These are phyloP conservation scores for Thuja plicata DNA, from an alignment of 83 land plant genomes.

Conservation along the genomic window DNA sequence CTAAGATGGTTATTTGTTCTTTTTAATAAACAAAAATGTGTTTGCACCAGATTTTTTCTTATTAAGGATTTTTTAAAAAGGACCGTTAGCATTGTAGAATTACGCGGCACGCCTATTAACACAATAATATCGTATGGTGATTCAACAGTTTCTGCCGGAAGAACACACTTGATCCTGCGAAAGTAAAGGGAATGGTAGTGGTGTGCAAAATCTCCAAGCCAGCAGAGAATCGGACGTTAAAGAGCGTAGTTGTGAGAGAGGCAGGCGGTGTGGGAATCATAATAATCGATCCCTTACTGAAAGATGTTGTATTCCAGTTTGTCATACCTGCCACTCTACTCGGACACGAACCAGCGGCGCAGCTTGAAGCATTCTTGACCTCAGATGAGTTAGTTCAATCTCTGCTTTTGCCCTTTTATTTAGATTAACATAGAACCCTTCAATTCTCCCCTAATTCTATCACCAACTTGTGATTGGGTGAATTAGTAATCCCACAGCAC, in stretches of 20 bases:
- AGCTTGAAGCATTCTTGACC: constrained; percentile 27
- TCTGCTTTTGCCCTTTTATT: neutral
- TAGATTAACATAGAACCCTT: too few species aligned
- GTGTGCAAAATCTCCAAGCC: constrained; percentile 25
- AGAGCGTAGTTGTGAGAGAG: constrained; percentile 19
- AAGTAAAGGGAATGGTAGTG: constrained; percentile 41
- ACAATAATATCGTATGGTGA: neutral
- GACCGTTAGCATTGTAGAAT: too few species aligned
- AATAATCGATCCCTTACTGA: constrained; percentile 16
- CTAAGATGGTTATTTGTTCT: too few species aligned
- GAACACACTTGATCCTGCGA: constrained; percentile 25
- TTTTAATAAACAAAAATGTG: too few species aligned
- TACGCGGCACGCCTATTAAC: too few species aligned
- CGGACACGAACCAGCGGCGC: constrained; percentile 18
- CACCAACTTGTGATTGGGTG: too few species aligned
- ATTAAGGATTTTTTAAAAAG: neutral
- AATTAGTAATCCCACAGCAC: constrained; percentile 38
- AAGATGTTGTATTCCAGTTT: constrained; percentile 27
- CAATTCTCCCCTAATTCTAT: neutral
- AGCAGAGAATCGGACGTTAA: constrained; percentile 10
- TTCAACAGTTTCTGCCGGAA: constrained; percentile 31
- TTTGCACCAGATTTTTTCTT: too few species aligned
- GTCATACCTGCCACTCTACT: constrained; percentile 28
- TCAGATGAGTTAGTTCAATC: constrained; percentile 16
- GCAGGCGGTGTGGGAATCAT: constrained; percentile 44